Base-by-base conservation (phyloP, 192 early-diverging fungal species). In the Geranomyces michiganensis region DNA sequence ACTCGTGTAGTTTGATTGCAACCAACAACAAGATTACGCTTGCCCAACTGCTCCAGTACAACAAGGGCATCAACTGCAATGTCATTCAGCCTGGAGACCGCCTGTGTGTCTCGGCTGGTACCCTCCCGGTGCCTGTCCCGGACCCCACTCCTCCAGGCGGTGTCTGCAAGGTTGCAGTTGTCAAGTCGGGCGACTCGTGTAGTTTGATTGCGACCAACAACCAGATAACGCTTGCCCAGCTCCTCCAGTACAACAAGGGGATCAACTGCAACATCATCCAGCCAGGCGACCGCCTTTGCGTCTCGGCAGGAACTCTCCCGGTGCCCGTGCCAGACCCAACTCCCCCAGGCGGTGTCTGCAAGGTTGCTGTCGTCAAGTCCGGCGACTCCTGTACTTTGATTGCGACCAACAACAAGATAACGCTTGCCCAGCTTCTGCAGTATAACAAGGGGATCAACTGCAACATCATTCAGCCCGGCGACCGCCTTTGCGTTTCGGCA, bases 211-310 rank as follows among this genome's bases (percentile, higher is more conserved):
- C 66, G 48, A 33, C 22, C 29, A 56, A 56, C 14, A 33, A 56
- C 33, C 19, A 46, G 19, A 58, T 60, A 19, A 29, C 53, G n/a
- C 12, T 33, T 1, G 22, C 53, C 6, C 36, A 60, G 56, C 68
- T 70, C 24, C 48, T 1, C 4, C 14, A 31, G 19, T 58, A 44
- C 56, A 70, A 70, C 68, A 55, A 55, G 9, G 31, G 5, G 2
- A 19, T 70, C 17, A 26, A 60, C 22, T 70, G 68, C 55, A 46
- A 58, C n/a, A 26, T 5, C 29, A 32, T 70, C n/a, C 56, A 58
- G 56, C 68, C 56, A 17, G 68, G 68, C 3, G 29, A 70, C 19
- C 29, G 53, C 24, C 68, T 69, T 9, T 69, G 68, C 56, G 68
- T 69, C 15, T 44, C 56, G 21, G 26, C 26, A 19, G 68, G 68